Conservation (phyloP, 495 filamentous ascomycete genomes). For the Pyrenula massariospora region DNA sequence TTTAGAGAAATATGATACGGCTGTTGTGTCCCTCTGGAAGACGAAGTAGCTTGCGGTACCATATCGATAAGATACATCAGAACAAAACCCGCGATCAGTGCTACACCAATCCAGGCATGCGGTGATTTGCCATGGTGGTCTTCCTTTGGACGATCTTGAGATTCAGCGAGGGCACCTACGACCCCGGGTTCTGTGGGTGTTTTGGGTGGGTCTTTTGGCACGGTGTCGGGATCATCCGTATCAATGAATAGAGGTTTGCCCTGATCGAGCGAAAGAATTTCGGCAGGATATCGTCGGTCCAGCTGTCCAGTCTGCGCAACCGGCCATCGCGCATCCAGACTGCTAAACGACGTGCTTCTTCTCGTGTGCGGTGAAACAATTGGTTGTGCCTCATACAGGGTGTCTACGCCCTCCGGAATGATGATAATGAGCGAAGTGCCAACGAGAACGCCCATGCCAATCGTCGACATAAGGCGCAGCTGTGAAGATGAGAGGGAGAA, state of each 20-base stretch:
- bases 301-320: not conserved
- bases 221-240: not conserved
- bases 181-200: conserved; percentile 13
- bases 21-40: conserved; percentile 36
- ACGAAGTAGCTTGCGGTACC: conserved; percentile 58
- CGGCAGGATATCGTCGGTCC: not conserved
- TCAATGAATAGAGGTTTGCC: not conserved
- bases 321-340: conserved; percentile 18
- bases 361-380: conserved; percentile 8
- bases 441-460: conserved; percentile 89
- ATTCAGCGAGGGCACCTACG: conserved; percentile 15
- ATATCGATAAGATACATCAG: conserved; percentile 96
- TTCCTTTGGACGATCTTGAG: conserved; percentile 29
- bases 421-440: conserved; percentile 94
- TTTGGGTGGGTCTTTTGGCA: conserved; percentile 5
- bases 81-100: conserved; percentile 79
- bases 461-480: conserved; percentile 75
- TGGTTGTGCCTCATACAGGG: conserved; percentile 56
- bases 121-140: conserved; percentile 33
- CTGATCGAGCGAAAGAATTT: not conserved
- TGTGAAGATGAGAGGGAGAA: conserved; percentile 84
- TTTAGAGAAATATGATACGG: conserved; percentile 72
- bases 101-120: conserved; percentile 71
- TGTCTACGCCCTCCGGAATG: conserved; percentile 93
- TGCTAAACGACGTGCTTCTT: conserved; percentile 22